phyloP scores from a whole-genome alignment of 148 eudicot species.

The Vaccinium macrocarpon region DNA sequence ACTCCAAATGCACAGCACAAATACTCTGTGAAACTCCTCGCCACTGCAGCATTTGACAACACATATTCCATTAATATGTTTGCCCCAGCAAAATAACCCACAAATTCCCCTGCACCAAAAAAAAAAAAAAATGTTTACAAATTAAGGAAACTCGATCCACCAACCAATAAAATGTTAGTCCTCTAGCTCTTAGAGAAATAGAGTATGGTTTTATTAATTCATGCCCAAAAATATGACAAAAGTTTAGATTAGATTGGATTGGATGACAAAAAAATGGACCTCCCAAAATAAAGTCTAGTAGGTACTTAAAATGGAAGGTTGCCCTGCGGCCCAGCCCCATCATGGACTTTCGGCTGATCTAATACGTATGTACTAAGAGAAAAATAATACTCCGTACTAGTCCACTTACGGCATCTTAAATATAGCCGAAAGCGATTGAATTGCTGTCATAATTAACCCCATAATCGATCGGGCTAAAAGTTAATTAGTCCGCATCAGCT shows the following conservation, averaged over 20 bases:
- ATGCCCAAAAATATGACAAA: background rate
- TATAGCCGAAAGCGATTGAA: background rate
- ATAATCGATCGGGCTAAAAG: too few relatives aligned
- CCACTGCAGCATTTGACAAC: slow-evolving; percentile 80
- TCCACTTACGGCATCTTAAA: background rate
- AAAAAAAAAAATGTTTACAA: background rate
- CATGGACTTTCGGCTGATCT: background rate
- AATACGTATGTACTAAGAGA: background rate
- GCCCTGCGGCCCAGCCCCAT: background rate
- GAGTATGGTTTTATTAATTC: background rate
- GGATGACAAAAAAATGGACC: background rate
- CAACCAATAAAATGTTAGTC: background rate
- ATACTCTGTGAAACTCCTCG: slow-evolving; percentile 83
- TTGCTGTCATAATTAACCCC: background rate
- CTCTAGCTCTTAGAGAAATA: background rate
- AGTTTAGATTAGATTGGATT: background rate
- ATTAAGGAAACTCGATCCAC: background rate
- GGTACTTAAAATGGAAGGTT: background rate
- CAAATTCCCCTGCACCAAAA: slow-evolving; percentile 63
- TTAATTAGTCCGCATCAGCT: too few relatives aligned
- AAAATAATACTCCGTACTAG: background rate
- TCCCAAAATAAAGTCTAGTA: background rate
- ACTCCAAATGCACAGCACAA: slow-evolving; percentile 57
- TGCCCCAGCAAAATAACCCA: slow-evolving; percentile 78
- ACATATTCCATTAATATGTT: slow-evolving; percentile 81